These are phyloP conservation scores for Jamesozyma hellenica DNA, from an alignment of 805 yeast species.

Conservation along the genomic window DNA sequence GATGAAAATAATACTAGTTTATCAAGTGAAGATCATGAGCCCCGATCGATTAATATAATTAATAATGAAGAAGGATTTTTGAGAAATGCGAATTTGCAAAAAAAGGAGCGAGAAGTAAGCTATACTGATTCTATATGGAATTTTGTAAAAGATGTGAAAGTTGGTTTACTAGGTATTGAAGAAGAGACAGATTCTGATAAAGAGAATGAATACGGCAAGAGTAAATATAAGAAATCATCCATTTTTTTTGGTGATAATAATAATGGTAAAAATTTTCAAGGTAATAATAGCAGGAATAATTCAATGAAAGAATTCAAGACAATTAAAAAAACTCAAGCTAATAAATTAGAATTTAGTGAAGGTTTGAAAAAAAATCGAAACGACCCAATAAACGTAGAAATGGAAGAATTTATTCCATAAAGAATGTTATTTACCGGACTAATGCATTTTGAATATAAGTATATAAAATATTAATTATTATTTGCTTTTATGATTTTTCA, in stretches of 20 bases:
- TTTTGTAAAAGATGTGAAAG: constrained; percentile 41
- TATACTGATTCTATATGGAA: constrained; percentile 36
- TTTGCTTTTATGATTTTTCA: constrained; percentile 1
- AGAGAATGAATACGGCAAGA: background rate
- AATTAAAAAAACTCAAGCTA: constrained; percentile 4
- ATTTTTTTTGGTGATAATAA: too few relatives aligned
- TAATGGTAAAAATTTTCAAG: background rate
- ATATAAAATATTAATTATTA: too few relatives aligned
- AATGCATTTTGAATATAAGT: background rate
- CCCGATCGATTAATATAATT: too few relatives aligned
- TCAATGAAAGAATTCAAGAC: constrained; percentile 11
- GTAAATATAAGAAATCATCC: background rate
- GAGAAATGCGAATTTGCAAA: background rate
- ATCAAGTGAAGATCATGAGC: background rate
- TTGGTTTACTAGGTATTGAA: constrained; percentile 31
- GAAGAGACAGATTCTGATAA: constrained; percentile 15
- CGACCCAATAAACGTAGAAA: constrained; percentile 6
- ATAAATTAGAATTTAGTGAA: constrained; percentile 8
- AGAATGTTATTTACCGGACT: background rate
- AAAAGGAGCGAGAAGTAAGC: background rate
- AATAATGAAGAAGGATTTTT: too few relatives aligned
- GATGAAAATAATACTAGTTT: background rate
- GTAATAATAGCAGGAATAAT: background rate
- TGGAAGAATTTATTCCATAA: constrained; percentile 3
- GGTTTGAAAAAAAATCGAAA: background rate